Percentiles rank a stretch among this genome's conserved stretches.
Evolutionary conservation across 140 eudicot genomes (phyloP).

Genomic region (Cichorium intybus): DNA sequence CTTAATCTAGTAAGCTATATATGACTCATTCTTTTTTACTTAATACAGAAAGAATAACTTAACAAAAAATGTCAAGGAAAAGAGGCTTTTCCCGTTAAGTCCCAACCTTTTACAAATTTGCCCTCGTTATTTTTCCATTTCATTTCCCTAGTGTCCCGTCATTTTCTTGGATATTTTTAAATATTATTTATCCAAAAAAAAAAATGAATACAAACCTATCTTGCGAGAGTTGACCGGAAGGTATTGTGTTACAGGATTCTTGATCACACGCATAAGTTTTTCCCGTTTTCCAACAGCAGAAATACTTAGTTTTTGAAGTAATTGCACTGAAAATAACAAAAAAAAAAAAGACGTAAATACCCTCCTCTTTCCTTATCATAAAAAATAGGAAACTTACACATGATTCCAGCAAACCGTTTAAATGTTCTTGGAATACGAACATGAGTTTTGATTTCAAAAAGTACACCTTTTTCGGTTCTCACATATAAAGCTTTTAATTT

Average conservation of each 20-base stretch:
- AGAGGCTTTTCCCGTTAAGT: too few relatives aligned
- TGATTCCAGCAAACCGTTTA: conserved; percentile 90
- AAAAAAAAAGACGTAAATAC: background rate
- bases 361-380: background rate
- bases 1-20: too few relatives aligned
- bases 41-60: too few relatives aligned
- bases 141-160: too few relatives aligned
- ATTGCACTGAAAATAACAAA: conserved; percentile 59
- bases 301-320: conserved; percentile 84
- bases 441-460: conserved; percentile 85
- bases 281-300: conserved; percentile 86
- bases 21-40: too few relatives aligned
- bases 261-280: conserved; percentile 74
- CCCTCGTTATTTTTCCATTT: too few relatives aligned
- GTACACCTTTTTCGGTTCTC: conserved; percentile 84
- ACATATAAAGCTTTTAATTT: conserved; percentile 76
- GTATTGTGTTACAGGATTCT: conserved; percentile 95
- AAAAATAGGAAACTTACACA: conserved; percentile 53
- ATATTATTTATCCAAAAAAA: background rate
- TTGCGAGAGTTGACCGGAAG: conserved; percentile 74
- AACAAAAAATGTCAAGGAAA: too few relatives aligned
- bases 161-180: too few relatives aligned
- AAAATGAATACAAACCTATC: conserved; percentile 52
- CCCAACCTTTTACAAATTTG: too few relatives aligned
- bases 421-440: conserved; percentile 96